Conservation (phyloP, 164 flowering plant genomes). For the Liriodendron chinense region DNA sequence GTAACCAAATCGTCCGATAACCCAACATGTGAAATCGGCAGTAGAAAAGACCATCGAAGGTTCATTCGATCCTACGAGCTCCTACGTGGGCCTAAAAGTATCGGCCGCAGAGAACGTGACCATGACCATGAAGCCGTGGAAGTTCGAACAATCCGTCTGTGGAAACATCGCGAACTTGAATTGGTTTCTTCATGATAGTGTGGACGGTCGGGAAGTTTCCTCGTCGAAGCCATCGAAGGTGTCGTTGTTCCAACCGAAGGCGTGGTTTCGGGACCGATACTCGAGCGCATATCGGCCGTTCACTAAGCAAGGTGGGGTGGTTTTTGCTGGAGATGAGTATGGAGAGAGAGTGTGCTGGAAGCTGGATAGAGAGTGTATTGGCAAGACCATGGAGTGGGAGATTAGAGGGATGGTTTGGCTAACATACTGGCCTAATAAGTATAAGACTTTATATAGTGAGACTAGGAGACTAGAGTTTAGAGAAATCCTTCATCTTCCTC, state of each 20-base stretch:
- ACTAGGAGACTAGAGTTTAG: conserved; percentile 71
- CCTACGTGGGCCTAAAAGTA: conserved; percentile 42
- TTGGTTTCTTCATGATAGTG: conserved; percentile 78
- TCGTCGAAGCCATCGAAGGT: conserved; percentile 68
- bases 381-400: conserved; percentile 80
- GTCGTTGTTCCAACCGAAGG: conserved; percentile 55
- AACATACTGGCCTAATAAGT: conserved; percentile 88
- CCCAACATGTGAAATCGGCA: conserved; percentile 58
- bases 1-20: conserved; percentile 88
- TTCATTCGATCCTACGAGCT: conserved; percentile 45
- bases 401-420: conserved; percentile 72
- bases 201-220: conserved; percentile 73
- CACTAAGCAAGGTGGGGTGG: conserved; percentile 81
- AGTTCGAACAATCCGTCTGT: conserved; percentile 72
- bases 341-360: conserved; percentile 82
- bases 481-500: conserved; percentile 49
- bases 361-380: conserved; percentile 52
- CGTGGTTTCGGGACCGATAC: conserved; percentile 84
- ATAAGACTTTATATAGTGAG: conserved; percentile 58
- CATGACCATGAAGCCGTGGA: conserved; percentile 79
- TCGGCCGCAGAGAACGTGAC: conserved; percentile 58
- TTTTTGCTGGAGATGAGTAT: conserved; percentile 87
- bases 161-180: conserved; percentile 61
- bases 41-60: conserved; percentile 54
- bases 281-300: conserved; percentile 72